A percentile compares a stretch with the other conserved stretches of the same genome.
phyloP scores from a whole-genome alignment of 2,329 filamentous ascomycete species.

The Blastomyces silverae region DNA sequence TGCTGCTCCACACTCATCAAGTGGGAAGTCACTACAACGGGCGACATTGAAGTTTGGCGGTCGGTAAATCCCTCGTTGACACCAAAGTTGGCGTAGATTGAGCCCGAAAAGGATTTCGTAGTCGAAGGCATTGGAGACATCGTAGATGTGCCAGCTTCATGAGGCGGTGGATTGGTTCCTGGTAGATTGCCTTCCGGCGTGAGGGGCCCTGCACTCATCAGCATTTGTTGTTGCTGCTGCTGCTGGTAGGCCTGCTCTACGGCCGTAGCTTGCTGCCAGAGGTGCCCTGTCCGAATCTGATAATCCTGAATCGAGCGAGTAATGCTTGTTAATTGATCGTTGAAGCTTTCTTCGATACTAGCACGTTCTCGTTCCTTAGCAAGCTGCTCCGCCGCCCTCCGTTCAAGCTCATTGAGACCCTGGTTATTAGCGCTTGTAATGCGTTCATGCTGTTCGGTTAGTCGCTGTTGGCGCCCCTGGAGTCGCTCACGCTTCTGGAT shows the following conservation, averaged over 20 bases:
- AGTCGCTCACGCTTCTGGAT: constrained; percentile 56
- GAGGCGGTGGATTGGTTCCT: constrained; percentile 40
- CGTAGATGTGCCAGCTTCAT: constrained; percentile 8
- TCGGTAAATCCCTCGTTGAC: constrained; percentile 26
- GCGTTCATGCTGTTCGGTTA: constrained; percentile 56
- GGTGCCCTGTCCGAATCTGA: constrained; percentile 38
- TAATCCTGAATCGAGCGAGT: constrained; percentile 40
- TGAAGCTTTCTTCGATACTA: constrained; percentile 39
- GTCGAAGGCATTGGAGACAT: constrained; percentile 27
- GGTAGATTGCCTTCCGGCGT: constrained; percentile 58
- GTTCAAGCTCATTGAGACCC: constrained; percentile 50
- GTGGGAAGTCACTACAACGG: constrained; percentile 29
- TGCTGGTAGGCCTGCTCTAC: constrained; percentile 42
- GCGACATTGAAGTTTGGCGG: constrained; percentile 33
- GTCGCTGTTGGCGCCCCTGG: constrained; percentile 49
- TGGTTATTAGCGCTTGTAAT: constrained; percentile 54
- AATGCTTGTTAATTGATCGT: constrained; percentile 40
- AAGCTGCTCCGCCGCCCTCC: constrained; percentile 43
- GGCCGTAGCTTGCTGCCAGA: constrained; percentile 40
- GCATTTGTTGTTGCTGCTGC: constrained; percentile 36
- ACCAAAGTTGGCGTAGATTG: constrained; percentile 32
- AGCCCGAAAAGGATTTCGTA: constrained; percentile 32
- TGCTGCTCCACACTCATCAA: constrained; percentile 33
- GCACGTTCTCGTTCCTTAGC: constrained; percentile 43
- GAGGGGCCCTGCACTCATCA: constrained; percentile 39